Percentiles rank a stretch among this genome's conserved stretches.
These are phyloP conservation scores for Coemansia umbellata DNA, from an alignment of 192 early-diverging fungal genomes.

Conservation along the genomic window DNA sequence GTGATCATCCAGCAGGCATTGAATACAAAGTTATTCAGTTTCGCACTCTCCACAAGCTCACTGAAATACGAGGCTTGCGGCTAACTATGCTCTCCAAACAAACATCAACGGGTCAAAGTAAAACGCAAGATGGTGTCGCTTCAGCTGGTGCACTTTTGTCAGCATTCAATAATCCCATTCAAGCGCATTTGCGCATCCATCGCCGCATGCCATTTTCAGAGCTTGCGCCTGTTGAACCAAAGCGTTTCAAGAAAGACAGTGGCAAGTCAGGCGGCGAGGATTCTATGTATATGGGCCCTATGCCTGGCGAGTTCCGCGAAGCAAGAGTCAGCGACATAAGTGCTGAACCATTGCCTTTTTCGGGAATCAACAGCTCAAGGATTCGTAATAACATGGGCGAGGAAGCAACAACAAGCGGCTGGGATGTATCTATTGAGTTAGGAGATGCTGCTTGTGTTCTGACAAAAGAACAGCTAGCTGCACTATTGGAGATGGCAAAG, in stretches of 20 bases:
- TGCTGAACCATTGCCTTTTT: not conserved
- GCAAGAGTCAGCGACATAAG: conserved; percentile 3
- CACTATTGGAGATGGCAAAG: conserved; percentile 9
- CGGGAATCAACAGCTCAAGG: conserved; percentile 1
- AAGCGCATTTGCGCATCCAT: conserved; percentile 46
- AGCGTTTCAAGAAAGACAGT: not conserved
- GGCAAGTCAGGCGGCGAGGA: conserved; percentile 10
- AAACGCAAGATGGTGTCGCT: not conserved
- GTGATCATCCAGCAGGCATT: conserved; percentile 35
- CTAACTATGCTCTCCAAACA: conserved; percentile 10
- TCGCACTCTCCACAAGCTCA: conserved; percentile 39
- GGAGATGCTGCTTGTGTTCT: conserved; percentile 33
- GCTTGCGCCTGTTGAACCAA: conserved; percentile 33
- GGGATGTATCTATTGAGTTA: conserved; percentile 35
- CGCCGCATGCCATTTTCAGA: conserved; percentile 51
- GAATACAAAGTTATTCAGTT: conserved; percentile 47
- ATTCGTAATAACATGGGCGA: conserved; percentile 31
- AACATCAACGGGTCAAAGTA: not conserved
- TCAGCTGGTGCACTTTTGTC: conserved; percentile 16
- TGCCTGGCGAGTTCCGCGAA: conserved; percentile 51
- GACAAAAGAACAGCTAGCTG: conserved; percentile 30
- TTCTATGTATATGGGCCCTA: conserved; percentile 48
- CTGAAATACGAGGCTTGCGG: conserved; percentile 32
- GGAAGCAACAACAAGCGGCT: conserved; percentile 44
- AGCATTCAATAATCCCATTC: conserved; percentile 25